phyloP scores from a whole-genome alignment of 176 grass and related monocot genomes.

The Leersia perrieri region DNA sequence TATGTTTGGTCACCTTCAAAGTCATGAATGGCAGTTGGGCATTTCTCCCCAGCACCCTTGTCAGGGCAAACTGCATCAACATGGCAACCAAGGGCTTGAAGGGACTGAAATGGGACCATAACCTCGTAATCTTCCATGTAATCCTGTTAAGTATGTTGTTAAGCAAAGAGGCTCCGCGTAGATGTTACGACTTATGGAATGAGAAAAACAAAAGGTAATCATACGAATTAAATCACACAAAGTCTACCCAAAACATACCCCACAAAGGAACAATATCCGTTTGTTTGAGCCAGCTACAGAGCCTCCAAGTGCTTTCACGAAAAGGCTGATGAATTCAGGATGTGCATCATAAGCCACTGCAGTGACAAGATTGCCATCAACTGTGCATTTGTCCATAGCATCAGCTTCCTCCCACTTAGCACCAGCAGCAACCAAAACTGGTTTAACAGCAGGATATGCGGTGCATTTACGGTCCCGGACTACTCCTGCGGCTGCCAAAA shows the following conservation, averaged over 20 bases:
- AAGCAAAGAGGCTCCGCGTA: neutral
- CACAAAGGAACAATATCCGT: slow-evolving; percentile 82
- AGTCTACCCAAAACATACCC: slow-evolving; percentile 51
- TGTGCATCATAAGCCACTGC: slow-evolving; percentile 65
- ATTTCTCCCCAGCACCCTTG: slow-evolving; percentile 70
- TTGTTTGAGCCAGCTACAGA: slow-evolving; percentile 71
- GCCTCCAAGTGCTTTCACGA: slow-evolving; percentile 83
- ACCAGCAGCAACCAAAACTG: slow-evolving; percentile 76
- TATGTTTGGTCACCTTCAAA: slow-evolving; percentile 97
- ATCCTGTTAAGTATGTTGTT: slow-evolving; percentile 44
- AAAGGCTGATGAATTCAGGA: slow-evolving; percentile 78
- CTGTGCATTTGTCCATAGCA: slow-evolving; percentile 52
- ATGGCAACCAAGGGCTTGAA: slow-evolving; percentile 89
- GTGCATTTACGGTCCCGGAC: slow-evolving; percentile 63
- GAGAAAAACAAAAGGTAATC: neutral
- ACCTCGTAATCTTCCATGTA: slow-evolving; percentile 99
- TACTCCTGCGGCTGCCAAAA: slow-evolving; percentile 74
- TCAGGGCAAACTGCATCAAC: slow-evolving; percentile 75
- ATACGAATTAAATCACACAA: neutral
- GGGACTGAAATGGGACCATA: slow-evolving; percentile 92
- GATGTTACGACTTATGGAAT: neutral
- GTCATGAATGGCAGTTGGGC: slow-evolving; percentile 87
- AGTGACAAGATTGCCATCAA: slow-evolving; percentile 69
- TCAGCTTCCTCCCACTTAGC: slow-evolving; percentile 85
- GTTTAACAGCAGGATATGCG: slow-evolving; percentile 64